These are phyloP conservation scores for Schizonepeta tenuifolia DNA, from an alignment of 257 asterid genomes.

Conservation along the genomic window DNA sequence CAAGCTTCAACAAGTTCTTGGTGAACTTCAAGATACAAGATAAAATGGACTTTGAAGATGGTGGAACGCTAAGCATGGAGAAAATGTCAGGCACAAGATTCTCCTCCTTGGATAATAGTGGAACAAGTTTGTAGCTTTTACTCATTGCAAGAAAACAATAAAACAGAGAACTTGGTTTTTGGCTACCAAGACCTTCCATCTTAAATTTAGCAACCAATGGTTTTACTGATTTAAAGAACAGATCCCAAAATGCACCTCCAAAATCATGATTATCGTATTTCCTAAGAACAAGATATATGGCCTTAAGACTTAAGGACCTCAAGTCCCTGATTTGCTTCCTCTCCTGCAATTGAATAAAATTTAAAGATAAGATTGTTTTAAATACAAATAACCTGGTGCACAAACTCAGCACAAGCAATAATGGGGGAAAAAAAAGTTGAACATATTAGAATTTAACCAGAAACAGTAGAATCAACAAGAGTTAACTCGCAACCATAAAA, in stretches of 20 bases:
- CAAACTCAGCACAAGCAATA: slow-evolving; percentile 18
- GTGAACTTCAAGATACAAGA: slow-evolving; percentile 70
- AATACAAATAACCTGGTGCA: neutral
- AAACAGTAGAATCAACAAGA: neutral
- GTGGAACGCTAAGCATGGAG: slow-evolving; percentile 65
- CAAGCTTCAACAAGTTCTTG: slow-evolving; percentile 83
- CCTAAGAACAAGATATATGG: slow-evolving; percentile 60
- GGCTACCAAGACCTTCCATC: slow-evolving; percentile 82
- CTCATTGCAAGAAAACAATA: slow-evolving; percentile 95
- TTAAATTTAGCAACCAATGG: slow-evolving; percentile 70
- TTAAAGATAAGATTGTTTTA: slow-evolving; percentile 24
- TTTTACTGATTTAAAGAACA: slow-evolving; percentile 67
- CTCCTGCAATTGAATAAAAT: slow-evolving; percentile 53
- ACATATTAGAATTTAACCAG: neutral
- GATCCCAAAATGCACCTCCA: slow-evolving; percentile 72
- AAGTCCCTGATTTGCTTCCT: slow-evolving; percentile 78
- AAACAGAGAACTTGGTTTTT: slow-evolving; percentile 87
- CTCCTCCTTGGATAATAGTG: slow-evolving; percentile 61
- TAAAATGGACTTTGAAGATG: slow-evolving; percentile 74
- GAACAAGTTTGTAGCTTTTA: slow-evolving; percentile 70
- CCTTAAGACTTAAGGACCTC: slow-evolving; percentile 87
- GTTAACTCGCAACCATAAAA: neutral
- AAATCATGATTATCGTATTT: slow-evolving; percentile 72
- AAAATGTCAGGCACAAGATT: slow-evolving; percentile 85
- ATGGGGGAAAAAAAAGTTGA: neutral